These are phyloP conservation scores for Lodderomyces elongisporus DNA, from an alignment of 1,139 yeast genomes.

Conservation along the genomic window DNA sequence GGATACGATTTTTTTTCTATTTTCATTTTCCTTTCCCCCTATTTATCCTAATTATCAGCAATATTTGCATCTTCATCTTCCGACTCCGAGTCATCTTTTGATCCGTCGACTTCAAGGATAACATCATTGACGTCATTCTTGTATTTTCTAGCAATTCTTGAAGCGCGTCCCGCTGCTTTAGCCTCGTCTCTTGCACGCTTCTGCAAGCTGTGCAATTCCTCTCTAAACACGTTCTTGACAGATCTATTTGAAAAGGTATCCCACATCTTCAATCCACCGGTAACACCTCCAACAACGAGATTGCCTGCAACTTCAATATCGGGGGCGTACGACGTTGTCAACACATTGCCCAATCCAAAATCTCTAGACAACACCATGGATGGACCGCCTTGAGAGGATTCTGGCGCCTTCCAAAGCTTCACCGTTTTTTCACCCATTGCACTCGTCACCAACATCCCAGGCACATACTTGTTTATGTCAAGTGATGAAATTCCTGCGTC, in stretches of 20 bases:
- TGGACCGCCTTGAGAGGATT: conserved; percentile 49
- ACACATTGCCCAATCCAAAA: conserved; percentile 91
- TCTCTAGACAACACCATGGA: conserved; percentile 89
- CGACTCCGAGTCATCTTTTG: conserved; percentile 51
- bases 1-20: too few species aligned
- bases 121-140: conserved; percentile 45
- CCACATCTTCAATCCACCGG: conserved; percentile 85
- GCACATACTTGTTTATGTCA: conserved; percentile 60
- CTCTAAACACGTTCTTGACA: conserved; percentile 65
- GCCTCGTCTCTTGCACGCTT: conserved; percentile 56
- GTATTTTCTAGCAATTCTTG: conserved; percentile 73
- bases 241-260: conserved; percentile 80
- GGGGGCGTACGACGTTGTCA: conserved; percentile 77
- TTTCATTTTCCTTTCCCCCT: neutral
- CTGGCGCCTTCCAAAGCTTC: conserved; percentile 80
- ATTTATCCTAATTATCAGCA: conserved; percentile 8
- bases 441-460: conserved; percentile 77
- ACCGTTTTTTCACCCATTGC: conserved; percentile 87
- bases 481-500: conserved; percentile 88
- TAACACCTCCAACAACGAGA: conserved; percentile 83
- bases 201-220: conserved; percentile 53
- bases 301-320: conserved; percentile 86
- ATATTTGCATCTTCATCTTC: conserved; percentile 41
- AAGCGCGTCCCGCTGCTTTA: conserved; percentile 48
- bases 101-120: conserved; percentile 54